These are phyloP conservation scores for Fusarium sp. DNA, from an alignment of 2,329 filamentous ascomycete genomes.

Conservation along the genomic window DNA sequence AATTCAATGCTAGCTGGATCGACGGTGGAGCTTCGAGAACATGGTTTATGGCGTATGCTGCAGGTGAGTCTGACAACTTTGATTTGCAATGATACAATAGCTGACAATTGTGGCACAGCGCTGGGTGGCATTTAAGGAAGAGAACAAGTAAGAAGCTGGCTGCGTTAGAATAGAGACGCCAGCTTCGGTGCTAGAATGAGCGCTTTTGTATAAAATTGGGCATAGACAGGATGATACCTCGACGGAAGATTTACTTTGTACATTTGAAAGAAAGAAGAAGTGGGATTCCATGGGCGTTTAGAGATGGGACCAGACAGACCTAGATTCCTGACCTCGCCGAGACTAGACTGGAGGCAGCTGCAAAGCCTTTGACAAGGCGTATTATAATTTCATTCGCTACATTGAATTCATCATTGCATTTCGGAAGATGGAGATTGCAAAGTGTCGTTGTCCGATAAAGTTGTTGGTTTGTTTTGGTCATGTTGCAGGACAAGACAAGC, in stretches of 20 bases:
- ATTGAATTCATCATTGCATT: background rate
- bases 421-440: conserved; percentile 5
- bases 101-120: conserved; percentile 41
- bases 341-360: conserved; percentile 29
- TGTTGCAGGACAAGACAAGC: conserved; percentile 3
- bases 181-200: conserved; percentile 17
- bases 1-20: conserved; percentile 78
- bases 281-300: conserved; percentile 13
- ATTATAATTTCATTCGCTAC: conserved; percentile 32
- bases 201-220: conserved; percentile 35
- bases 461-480: background rate
- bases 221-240: conserved; percentile 42
- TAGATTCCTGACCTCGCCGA: conserved; percentile 34
- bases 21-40: conserved; percentile 88
- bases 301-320: conserved; percentile 20
- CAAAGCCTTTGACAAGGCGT: conserved; percentile 35
- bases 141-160: background rate
- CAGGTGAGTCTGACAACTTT: conserved; percentile 69
- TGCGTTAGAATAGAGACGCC: conserved; percentile 9
- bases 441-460: conserved; percentile 13
- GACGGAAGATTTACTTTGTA: conserved; percentile 42
- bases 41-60: conserved; percentile 87
- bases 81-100: background rate
- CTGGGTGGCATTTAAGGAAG: conserved; percentile 40
- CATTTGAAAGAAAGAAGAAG: conserved; percentile 17